Base-by-base conservation (phyloP, 1,284 basidiomycete species). In the Phylloboletellus chloephorus region DNA sequence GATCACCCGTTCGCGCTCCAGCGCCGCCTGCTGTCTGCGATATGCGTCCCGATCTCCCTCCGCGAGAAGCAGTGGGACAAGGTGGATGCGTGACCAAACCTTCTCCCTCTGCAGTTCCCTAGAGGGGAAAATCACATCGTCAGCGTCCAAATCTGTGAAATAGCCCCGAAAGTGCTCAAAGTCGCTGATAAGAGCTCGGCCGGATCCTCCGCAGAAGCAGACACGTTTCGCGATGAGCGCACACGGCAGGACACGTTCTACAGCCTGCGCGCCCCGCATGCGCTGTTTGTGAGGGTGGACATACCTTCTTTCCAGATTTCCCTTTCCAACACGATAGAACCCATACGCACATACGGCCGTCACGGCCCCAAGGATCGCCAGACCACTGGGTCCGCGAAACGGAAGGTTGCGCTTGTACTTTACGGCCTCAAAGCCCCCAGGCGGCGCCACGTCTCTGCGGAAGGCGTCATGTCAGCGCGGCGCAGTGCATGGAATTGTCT, bases 361-460 rank as follows among this genome's bases (percentile, higher is more conserved):
- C 52, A 94, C 83, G 31, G 82, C 85, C 47, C 80, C 86, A 53
- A 98, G 87, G 60, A 98, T 82, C 52, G 80, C 82, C 43, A 86
- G 70, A 23, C 92, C 93, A 39, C 90, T 83, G 34, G 93, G 93
- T 7, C 96, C 96, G 53, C 88, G 82, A 60, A 90, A 74, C 37
- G 96, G 94, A 46, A 99, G 77, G 68, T 95, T 95, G 50, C 95
- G 87, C 69, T 94, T 95, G 79, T 97, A 98, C 67, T 87, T 87
- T 71, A 98, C 72, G 32, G 86, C 69, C 62, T 89, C 90, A 69
- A 96, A 98, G 5, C 95, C 95, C 51, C 92, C 94, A 34, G 81
- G 58, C 32, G 95, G 94, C 56, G 94, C 94, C 80, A 98, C 88
- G 64, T 98, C 95, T 69, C 95, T 98, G 61, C 51, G 52, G 48